phyloP scores from a whole-genome alignment of 2,329 filamentous ascomycete genomes.

The Colletotrichum sp. region DNA sequence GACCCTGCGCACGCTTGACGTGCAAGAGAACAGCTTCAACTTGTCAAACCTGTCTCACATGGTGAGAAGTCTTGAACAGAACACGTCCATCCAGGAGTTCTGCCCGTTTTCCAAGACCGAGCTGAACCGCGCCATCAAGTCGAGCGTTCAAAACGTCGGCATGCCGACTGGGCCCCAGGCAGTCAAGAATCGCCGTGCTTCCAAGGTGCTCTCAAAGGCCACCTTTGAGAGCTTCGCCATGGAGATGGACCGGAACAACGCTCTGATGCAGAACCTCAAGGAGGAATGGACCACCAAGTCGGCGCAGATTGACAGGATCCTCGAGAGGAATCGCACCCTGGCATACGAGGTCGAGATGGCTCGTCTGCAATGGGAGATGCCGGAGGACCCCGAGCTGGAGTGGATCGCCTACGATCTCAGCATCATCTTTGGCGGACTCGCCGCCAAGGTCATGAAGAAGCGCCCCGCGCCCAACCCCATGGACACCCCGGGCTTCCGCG shows the following conservation, averaged over 20 bases:
- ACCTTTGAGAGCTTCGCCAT: conserved; percentile 15
- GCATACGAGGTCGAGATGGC: conserved; percentile 2
- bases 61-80: conserved; percentile 47
- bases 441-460: conserved; percentile 9
- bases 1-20: conserved; percentile 57
- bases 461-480: not conserved
- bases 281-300: conserved; percentile 44
- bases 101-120: conserved; percentile 44
- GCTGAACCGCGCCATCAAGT: conserved; percentile 38
- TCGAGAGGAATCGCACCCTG: conserved; percentile 38
- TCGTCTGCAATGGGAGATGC: conserved; percentile 3
- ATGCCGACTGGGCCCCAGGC: conserved; percentile 9
- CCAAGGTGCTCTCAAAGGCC: conserved; percentile 19
- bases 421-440: conserved; percentile 36
- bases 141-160: conserved; percentile 16
- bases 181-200: conserved; percentile 10
- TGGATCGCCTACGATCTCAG: conserved; percentile 13
- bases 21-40: conserved; percentile 60
- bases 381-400: conserved; percentile 3
- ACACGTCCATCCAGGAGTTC: conserved; percentile 48
- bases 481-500: not conserved
- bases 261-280: conserved; percentile 40
- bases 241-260: conserved; percentile 30
- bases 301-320: conserved; percentile 35
- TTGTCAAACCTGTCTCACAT: conserved; percentile 55